phyloP scores from a whole-genome alignment of 106 monocot species.

The Apostasia ramifera region DNA sequence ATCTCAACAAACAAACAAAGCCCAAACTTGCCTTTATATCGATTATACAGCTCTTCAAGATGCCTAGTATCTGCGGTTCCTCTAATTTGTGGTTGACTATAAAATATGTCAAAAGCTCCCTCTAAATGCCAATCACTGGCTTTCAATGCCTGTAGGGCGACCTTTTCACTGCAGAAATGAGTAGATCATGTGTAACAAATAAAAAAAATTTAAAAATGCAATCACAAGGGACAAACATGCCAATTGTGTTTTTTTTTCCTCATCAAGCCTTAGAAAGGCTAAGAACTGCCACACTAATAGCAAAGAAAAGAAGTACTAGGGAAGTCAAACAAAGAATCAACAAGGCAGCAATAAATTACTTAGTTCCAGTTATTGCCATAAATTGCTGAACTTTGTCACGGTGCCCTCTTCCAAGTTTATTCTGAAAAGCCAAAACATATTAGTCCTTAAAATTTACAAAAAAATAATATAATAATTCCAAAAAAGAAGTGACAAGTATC shows the following conservation, averaged over 20 bases:
- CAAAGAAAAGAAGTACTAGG: too few species aligned
- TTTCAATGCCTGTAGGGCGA: conserved; percentile 77
- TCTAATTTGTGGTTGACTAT: conserved; percentile 83
- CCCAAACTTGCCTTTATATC: conserved; percentile 67
- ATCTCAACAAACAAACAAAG: not conserved
- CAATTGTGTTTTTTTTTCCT: too few species aligned
- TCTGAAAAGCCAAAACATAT: conserved; percentile 27
- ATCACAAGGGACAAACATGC: too few species aligned
- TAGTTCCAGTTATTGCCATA: conserved; percentile 87
- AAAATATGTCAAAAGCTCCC: conserved; percentile 86
- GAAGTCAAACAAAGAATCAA: not conserved
- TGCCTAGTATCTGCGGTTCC: conserved; percentile 55
- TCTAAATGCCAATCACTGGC: conserved; percentile 94
- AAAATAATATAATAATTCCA: too few species aligned
- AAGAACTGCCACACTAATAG: too few species aligned
- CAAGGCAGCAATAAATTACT: conserved; percentile 27
- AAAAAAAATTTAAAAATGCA: too few species aligned
- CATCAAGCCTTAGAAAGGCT: too few species aligned
- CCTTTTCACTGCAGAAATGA: conserved; percentile 60
- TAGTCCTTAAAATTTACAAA: not conserved
- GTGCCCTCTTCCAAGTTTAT: conserved; percentile 83
- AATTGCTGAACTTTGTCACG: conserved; percentile 95
- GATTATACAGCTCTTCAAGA: conserved; percentile 67
- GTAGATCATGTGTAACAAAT: not conserved
- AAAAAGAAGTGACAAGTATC: too few species aligned